Evolutionary conservation across 2,329 filamentous ascomycete species (phyloP).

Genomic region (Capronia americana): DNA sequence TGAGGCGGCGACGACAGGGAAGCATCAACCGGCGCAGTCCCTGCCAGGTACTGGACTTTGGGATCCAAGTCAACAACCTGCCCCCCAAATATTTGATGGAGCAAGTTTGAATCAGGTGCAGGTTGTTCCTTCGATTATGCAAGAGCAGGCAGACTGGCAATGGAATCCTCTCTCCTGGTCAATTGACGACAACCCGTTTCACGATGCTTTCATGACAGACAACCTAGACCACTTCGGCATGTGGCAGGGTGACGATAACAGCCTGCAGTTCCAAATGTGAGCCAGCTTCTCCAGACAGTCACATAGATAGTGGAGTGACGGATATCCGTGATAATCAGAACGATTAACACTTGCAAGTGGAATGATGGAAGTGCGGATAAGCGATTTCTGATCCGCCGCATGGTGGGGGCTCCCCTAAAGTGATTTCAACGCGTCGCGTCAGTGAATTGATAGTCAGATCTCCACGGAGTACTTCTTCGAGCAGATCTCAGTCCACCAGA

Average conservation of each 20-base stretch:
- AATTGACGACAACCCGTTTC: conserved; percentile 24
- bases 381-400: neutral
- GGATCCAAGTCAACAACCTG: neutral
- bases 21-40: conserved; percentile 7
- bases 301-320: neutral
- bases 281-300: neutral
- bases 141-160: conserved; percentile 9
- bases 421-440: conserved; percentile 11
- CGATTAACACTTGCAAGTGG: neutral
- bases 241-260: conserved; percentile 18
- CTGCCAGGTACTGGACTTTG: conserved; percentile 1
- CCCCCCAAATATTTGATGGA: neutral
- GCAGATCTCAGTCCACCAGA: neutral
- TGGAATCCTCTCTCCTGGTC: conserved; percentile 30
- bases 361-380: neutral
- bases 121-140: neutral
- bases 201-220: conserved; percentile 26
- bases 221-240: conserved; percentile 13
- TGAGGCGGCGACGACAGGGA: neutral
- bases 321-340: neutral
- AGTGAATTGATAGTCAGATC: neutral
- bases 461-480: neutral
- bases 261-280: conserved; percentile 3
- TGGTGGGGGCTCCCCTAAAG: neutral
- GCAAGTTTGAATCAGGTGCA: neutral